Evolutionary conservation across 768 basidiomycete genomes (phyloP).

Genomic region (Harrya chromipes): DNA sequence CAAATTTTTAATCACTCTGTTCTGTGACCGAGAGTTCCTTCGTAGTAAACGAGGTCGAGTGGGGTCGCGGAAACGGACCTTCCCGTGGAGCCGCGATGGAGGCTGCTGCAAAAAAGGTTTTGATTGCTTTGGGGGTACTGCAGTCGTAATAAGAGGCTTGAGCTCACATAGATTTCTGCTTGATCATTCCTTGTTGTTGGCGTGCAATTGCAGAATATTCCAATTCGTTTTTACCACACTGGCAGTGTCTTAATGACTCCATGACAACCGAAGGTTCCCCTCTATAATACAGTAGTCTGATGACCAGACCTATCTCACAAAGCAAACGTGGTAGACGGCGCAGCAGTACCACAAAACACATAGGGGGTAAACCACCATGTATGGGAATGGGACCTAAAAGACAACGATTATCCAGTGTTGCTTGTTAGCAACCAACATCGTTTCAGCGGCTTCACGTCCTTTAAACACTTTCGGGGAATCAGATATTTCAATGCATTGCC

Average conservation of each 20-base stretch:
- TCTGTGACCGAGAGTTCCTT: neutral
- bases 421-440: neutral
- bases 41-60: conserved; percentile 20
- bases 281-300: too few species aligned
- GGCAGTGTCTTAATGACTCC: too few species aligned
- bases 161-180: neutral
- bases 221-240: too few species aligned
- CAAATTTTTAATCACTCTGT: neutral
- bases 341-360: neutral
- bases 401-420: neutral
- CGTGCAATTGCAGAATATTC: too few species aligned
- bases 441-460: neutral
- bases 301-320: too few species aligned
- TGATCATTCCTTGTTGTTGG: neutral
- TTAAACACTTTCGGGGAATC: neutral
- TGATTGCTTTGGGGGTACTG: conserved; percentile 10
- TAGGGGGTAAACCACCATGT: conserved; percentile 16
- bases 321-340: too few species aligned
- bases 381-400: conserved; percentile 5
- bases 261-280: too few species aligned
- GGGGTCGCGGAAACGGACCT: conserved; percentile 19
- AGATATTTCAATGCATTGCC: neutral
- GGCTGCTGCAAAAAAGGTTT: conserved; percentile 16
- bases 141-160: neutral
- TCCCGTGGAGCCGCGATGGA: conserved; percentile 22